Evolutionary conservation across 495 filamentous ascomycete genomes (phyloP), one percentile per base, ranked within the genome.

Genomic region (Talaromyces proteolyticus): DNA sequence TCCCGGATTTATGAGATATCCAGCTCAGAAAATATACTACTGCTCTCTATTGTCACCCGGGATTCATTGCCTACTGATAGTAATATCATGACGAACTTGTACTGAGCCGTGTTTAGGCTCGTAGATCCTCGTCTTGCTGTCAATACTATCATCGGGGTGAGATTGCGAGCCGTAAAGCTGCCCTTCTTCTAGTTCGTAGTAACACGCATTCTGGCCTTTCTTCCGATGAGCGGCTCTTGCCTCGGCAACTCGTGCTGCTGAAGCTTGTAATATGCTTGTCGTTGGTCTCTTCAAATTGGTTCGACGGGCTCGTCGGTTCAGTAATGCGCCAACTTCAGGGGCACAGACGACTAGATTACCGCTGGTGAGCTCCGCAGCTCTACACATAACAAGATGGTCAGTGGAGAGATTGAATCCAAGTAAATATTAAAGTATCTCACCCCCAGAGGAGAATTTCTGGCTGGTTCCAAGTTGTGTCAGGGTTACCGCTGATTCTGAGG

Each of bases 391-490:
- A 17, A 41, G 16, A 11, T 25, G 5, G 10, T 42, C 17, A 49
- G 20, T 36, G 38, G 26, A 6, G 2, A 4, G 3, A 49, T 38
- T 5, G 18, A 18, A n/a, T 7, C n/a, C 2, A 14, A 17, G n/a
- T 18, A 6, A 19, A 6, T 19, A 6, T 11, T 8, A n/a, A 6
- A 24, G 22, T 11, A 47, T 14, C 55, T 21, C 39, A 55, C 49
- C 47, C 52, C 55, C 55, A 60, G 16, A 53, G 44, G 6, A 50
- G 25, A 6, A 65, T 59, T n/a, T 42, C 41, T 1, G 60, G 54
- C 24, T 60, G 53, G 21, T 54, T 44, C 45, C 55, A 65, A 3
- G 50, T 61, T n/a, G 26, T 47, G 50, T 65, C 60, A n/a, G 53
- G 47, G 16, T 49, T 59, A 2, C 38, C 25, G 47, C 50, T 61